Base-by-base conservation (phyloP, 1,284 basidiomycete species). In the Fomitopsis palustris region DNA sequence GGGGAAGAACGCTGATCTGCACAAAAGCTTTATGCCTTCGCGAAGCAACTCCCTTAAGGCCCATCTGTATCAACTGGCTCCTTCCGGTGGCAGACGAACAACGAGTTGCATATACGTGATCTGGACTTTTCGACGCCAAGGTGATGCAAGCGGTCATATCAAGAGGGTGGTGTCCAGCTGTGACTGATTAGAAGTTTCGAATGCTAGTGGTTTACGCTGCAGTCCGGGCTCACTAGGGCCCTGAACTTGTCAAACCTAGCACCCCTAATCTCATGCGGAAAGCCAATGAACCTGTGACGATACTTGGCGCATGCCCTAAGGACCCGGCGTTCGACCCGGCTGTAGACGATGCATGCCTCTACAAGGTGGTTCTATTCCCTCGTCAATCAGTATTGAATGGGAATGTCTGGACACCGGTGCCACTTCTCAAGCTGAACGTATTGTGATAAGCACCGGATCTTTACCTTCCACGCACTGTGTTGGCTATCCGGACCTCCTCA, bases 401-500 rank as follows among this genome's bases (percentile, higher is more conserved):
- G 23, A 23, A 17, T 21, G 35, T 37, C 35, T 37, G 14, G 45
- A 16, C 45, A 23, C 27, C 45, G 38, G 21, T 27, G 38, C n/a
- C 23, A 25, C 53, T 39, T 25, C 35, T 54, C 53, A 23, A 54
- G 53, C 25, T 14, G 14, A 16, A 39, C 17, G 53, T 19, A 38
- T 17, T 17, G 37, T 54, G 53, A 54, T 54, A 54, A 41, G 53
- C 53, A 54, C 53, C 45, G 45, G 45, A 47, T 47, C 45, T 47
- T 29, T 47, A 27, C 45, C 45, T 27, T 17, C 45, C 27, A 47
- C 45, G 45, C 14, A 27, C 29, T 16, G 45, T 27, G 25, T 16
- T 51, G 16, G 17, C 23, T 29, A 51, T n/a, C 47, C 47, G 47
- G 29, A 37, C 35, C 35, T 37, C 10, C 35, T 9, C 35, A 3